Evolutionary conservation across 441 rosid genomes (phyloP), one percentile per base, ranked within the genome.

Genomic region (Syzygium syzygioides): DNA sequence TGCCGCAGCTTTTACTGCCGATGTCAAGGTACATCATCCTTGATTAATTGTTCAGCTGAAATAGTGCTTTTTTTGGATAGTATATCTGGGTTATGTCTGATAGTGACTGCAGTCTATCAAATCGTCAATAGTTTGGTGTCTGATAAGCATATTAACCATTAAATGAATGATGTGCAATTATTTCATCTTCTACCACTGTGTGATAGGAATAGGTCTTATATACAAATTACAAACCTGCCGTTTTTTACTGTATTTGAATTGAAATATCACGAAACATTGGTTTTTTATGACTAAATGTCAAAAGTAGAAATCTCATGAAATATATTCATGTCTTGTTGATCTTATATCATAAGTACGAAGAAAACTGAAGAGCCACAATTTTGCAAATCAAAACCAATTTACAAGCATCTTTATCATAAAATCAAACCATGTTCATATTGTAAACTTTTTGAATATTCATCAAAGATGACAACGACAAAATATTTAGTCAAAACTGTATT

Each of bases 1-100:
- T 89, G 99, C 99, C 83, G 99, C 99, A 50, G 99, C 99, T 62
- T 98, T 98, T 92, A 97, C 99, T 52, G 99, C 99, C n/a, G 98
- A 97, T 94, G 99, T 98, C 87, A 98, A 98, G 98, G 96, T 95
- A 68, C 93, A 50, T 79, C 62, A n/a, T 80, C 41, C n/a, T n/a
- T n/a, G 50, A 18, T 64, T 59, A 54, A 26, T 45, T 32, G 41
- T 85, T 88, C 56, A 48, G n/a, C 83, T 76, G 83, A 76, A 76
- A 41, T 41, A 23, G 18, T 37, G 83, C n/a, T 76, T 76, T n/a
- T 76, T 76, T 76, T 76, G 52, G 50, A 76, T 37, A 26, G 48
- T 37, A 41, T 76, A 37, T 41, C n/a, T 76, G 83, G 52, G 28
- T 41, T 41, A 23, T 76, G 52, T 76, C 52, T 41, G 83, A 41